Evolutionary conservation across 768 basidiomycete genomes (phyloP), one percentile per base, ranked within the genome.

Genomic region (Leccinum arenicola): DNA sequence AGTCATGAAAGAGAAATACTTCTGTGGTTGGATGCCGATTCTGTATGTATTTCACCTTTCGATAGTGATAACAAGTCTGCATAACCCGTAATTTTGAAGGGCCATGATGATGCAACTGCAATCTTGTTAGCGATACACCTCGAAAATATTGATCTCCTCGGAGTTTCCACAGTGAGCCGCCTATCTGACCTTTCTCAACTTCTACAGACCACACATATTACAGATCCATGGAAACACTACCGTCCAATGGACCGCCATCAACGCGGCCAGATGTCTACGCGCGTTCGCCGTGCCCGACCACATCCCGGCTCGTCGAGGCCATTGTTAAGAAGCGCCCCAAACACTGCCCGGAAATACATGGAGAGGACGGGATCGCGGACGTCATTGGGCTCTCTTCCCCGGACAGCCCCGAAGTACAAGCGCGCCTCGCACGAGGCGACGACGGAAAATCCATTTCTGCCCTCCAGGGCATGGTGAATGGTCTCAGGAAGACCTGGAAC

Each of bases 31-130:
- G 88, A 89, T 66, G 80, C 78, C 17, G 87, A 89, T 66, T 86
- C 87, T 12, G 87, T 86, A 68, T 35, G 82, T 47, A 33, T 43
- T 38, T 31, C 43, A 21, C 31, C n/a, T 33, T 29, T 7, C 14
- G 49, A 29, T 17, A 33, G 27, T 17, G 27, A 12, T 31, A 9
- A 15, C 19, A 19, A 58, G 5, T 49, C 47, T 21, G 23, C 11
- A 33, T 59, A 15, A 65, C 40, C 58, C 25, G 55, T 47, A 35
- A 47, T 6, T 48, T 11, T 55, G 50, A 53, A 92, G 90, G 93
- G 93, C 14, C 93, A 95, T 66, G 93, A 96, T 66, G 93, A 95
- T 75, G 94, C 90, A 5, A 86, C 85, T 11, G 92, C 91, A 4
- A 86, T 95, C 53, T 76, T 95, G 68, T 75, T 95, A 10, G 91